A percentile compares a stretch with the other conserved stretches of the same genome.
phyloP scores from a whole-genome alignment of 1,284 basidiomycete genomes.

The Melampsora larici-populina region DNA sequence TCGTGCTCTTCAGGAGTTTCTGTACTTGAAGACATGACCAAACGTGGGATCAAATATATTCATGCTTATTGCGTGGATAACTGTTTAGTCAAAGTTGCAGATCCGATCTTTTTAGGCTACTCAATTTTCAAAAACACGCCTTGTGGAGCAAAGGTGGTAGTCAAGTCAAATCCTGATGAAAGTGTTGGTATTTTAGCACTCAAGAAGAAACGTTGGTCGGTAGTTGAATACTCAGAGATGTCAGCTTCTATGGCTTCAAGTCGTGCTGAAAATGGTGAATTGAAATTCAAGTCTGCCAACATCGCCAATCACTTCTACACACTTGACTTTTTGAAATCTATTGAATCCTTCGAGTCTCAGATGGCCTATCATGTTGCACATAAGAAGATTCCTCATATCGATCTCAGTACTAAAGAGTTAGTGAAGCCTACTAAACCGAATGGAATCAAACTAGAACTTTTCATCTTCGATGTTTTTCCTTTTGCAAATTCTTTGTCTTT shows the following conservation, averaged over 20 bases:
- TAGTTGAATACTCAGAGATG: conserved; percentile 98
- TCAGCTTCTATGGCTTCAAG: conserved; percentile 77
- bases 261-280: conserved; percentile 65
- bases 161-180: conserved; percentile 80
- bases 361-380: conserved; percentile 96
- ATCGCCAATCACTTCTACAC: conserved; percentile 99
- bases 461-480: conserved; percentile 99
- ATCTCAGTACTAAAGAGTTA: conserved; percentile 63
- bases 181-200: conserved; percentile 91
- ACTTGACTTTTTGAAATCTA: conserved; percentile 72
- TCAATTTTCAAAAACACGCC: conserved; percentile 79
- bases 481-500: conserved; percentile 79
- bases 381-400: conserved; percentile 90
- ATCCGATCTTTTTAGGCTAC: conserved; percentile 93
- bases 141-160: conserved; percentile 93
- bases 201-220: conserved; percentile 75
- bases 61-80: conserved; percentile 99
- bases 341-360: conserved; percentile 77
- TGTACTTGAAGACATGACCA: conserved; percentile 76
- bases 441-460: conserved; percentile 98
- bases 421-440: conserved; percentile 86
- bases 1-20: conserved; percentile 64
- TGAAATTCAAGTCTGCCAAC: conserved; percentile 90
- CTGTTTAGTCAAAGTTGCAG: conserved; percentile 94
- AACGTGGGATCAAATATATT: conserved; percentile 77